Conservation (phyloP, 805 yeast species). For the Nakazawaea wickerhamii region DNA sequence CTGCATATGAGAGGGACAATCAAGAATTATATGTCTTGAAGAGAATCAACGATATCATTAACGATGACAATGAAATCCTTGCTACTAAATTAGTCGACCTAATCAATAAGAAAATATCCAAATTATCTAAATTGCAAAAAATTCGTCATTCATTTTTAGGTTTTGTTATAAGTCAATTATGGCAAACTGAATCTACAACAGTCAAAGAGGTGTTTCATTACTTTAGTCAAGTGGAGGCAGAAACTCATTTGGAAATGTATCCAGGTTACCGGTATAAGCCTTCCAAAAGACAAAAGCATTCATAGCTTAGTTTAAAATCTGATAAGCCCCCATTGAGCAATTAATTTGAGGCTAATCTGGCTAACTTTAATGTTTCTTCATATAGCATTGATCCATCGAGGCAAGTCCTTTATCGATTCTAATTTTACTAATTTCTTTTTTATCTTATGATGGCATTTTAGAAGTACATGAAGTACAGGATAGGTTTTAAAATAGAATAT, state of each 20-base stretch:
- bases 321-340: background rate
- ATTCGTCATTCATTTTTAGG: slow-evolving; percentile 1
- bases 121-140: background rate
- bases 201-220: slow-evolving; percentile 2
- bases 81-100: slow-evolving; percentile 2
- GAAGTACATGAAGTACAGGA: no score
- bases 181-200: slow-evolving; percentile 3
- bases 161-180: slow-evolving; percentile 3
- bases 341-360: no score
- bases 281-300: slow-evolving; percentile 4
- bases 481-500: no score
- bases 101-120: background rate
- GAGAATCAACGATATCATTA: slow-evolving; percentile 6
- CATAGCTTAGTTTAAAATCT: no score
- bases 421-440: no score
- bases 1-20: background rate
- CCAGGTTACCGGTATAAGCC: slow-evolving; percentile 7
- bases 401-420: no score
- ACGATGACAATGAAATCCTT: background rate
- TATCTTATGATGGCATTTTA: no score
- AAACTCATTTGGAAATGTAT: background rate
- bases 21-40: slow-evolving; percentile 4
- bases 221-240: slow-evolving; percentile 1
- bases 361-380: no score
- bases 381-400: no score